Evolutionary conservation across 306 rosid genomes (phyloP), one percentile per base, ranked within the genome.

Genomic region (Cicer yamashitae): DNA sequence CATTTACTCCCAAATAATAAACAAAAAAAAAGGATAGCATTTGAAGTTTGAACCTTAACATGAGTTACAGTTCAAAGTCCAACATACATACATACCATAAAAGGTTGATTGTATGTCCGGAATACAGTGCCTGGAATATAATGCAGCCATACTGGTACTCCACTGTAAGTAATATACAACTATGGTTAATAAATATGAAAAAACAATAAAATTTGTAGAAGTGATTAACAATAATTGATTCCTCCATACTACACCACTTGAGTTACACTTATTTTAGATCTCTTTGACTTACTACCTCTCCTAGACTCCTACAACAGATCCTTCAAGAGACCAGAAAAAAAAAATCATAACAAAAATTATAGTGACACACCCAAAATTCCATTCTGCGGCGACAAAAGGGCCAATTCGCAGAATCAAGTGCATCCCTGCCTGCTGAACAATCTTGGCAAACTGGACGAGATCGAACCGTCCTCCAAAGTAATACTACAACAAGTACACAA

Each of bases 131-230:
- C 96, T 30, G 90, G 91, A 86, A 93, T 69, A 53, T 93, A 91
- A 81, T 93, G 98, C 86, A 93, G 71, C 98, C 98, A 93, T 39
- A 93, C 96, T 10, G 98, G 98, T 48, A 93, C 87, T 43, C 98
- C 97, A n/a, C 97, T 93, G 96, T 15, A 30, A 30, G 34, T 25
- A 83, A 70, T 50, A 86, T 54, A 79, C 51, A 81, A 61, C 46
- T 4, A 67, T 61, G 38, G 67, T 79, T 68, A 70, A 80, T 50
- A 78, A 51, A 45, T 66, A 34, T 66, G 74, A 73, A 78, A 72
- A 15, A 48, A 11, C 22, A 6, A 53, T 12, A 34, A 15, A 75
- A 38, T 64, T 81, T 8, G 52, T 44, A 83, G 5, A 58, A 73
- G 58, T 12, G 37, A 15, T 22, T 40, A 50, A 44, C 25, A 75